phyloP scores from a whole-genome alignment of 2,329 filamentous ascomycete genomes.

The Tolypocladium guangdongense region DNA sequence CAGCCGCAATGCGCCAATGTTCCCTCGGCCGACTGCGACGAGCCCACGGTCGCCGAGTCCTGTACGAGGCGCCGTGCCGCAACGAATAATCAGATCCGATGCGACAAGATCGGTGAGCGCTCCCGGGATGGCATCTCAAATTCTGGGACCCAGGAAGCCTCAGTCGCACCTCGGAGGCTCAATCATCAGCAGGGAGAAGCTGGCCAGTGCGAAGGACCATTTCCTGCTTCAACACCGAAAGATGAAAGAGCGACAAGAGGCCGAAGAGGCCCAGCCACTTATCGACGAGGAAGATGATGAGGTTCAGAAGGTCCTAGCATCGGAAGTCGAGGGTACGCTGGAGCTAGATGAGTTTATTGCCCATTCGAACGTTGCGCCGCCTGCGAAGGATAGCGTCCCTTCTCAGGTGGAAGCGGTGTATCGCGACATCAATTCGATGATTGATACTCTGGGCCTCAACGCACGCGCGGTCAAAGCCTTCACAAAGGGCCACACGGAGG shows the following conservation, averaged over 20 bases:
- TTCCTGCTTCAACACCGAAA: conserved; percentile 40
- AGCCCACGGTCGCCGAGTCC: conserved; percentile 66
- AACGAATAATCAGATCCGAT: conserved; percentile 37
- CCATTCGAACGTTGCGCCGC: conserved; percentile 41
- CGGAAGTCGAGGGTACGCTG: conserved; percentile 49
- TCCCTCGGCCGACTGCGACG: conserved; percentile 41
- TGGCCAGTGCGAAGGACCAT: conserved; percentile 28
- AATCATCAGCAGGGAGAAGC: conserved; percentile 25
- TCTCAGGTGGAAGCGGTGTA: conserved; percentile 58
- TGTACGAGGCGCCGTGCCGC: conserved; percentile 46
- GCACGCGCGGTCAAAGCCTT: conserved; percentile 54
- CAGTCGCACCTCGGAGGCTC: conserved; percentile 26
- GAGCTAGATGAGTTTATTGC: conserved; percentile 58
- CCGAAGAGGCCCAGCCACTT: conserved; percentile 45
- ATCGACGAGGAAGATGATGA: conserved; percentile 61
- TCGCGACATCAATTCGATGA: conserved; percentile 84
- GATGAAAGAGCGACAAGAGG: conserved; percentile 42
- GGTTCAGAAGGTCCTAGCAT: conserved; percentile 50
- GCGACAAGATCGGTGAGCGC: conserved; percentile 47
- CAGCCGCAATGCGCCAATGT: conserved; percentile 35
- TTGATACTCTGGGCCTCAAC: conserved; percentile 85
- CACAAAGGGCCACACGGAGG: conserved; percentile 54
- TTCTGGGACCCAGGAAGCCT: conserved; percentile 31
- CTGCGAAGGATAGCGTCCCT: conserved; percentile 45
- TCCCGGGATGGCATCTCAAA: conserved; percentile 45